These are phyloP conservation scores for Neopestalotiopsis rosae DNA, from an alignment of 2,329 filamentous ascomycete genomes.

Conservation along the genomic window DNA sequence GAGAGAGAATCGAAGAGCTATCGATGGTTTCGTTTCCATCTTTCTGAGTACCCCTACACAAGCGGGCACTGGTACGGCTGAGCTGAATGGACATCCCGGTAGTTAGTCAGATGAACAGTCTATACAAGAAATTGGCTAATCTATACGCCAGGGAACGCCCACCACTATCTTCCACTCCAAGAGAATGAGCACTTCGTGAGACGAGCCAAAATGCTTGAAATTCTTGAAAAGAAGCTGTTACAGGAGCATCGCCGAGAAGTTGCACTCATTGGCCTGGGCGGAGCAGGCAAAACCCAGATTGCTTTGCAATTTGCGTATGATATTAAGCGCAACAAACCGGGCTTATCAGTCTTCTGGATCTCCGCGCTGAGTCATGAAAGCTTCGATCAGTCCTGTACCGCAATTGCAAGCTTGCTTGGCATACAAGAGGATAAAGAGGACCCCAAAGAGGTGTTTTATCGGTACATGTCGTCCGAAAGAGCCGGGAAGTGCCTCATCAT, in stretches of 20 bases:
- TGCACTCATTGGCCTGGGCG: conserved; percentile 42
- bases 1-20: conserved; percentile 16
- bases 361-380: conserved; percentile 42
- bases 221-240: background rate
- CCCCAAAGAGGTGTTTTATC: conserved; percentile 63
- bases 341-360: conserved; percentile 50
- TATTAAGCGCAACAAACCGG: conserved; percentile 36
- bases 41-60: background rate
- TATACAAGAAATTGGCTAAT: background rate
- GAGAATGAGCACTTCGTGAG: background rate
- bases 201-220: background rate
- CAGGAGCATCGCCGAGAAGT: conserved; percentile 20
- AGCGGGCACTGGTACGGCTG: background rate
- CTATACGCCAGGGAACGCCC: background rate
- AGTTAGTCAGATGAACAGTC: background rate
- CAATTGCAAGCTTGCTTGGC: conserved; percentile 37
- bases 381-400: conserved; percentile 44
- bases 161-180: background rate
- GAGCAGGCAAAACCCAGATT: conserved; percentile 46
- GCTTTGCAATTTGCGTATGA: conserved; percentile 45
- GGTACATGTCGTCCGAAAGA: conserved; percentile 31
- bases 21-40: conserved; percentile 24
- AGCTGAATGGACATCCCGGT: background rate
- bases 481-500: conserved; percentile 45
- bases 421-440: conserved; percentile 57